Conservation (phyloP, 2,329 filamentous ascomycete species). For the Colletotrichum sp. region DNA sequence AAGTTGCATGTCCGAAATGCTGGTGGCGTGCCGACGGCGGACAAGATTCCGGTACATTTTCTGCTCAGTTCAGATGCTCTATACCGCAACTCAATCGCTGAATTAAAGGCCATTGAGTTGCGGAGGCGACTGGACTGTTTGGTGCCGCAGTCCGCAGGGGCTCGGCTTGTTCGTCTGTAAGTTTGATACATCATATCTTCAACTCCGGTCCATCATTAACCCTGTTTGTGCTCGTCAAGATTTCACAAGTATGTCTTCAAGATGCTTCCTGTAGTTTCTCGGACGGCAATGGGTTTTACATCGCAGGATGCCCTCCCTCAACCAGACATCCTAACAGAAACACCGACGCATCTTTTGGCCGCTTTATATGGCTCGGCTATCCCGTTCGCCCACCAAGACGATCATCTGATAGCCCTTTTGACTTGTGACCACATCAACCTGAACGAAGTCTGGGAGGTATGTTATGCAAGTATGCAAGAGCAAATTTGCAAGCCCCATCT, state of each 20-base stretch:
- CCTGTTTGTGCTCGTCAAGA: background rate
- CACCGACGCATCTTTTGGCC: background rate
- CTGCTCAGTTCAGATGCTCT: slow-evolving; percentile 17
- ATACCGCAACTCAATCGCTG: background rate
- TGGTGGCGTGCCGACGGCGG: slow-evolving; percentile 36
- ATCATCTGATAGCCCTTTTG: background rate
- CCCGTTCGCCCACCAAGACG: background rate
- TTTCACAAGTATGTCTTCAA: background rate
- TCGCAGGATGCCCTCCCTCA: background rate
- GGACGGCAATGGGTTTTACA: background rate
- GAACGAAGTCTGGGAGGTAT: background rate
- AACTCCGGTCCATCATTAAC: background rate
- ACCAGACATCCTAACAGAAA: background rate
- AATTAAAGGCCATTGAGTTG: background rate
- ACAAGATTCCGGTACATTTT: slow-evolving; percentile 37
- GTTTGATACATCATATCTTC: background rate
- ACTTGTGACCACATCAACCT: background rate
- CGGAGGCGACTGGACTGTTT: background rate
- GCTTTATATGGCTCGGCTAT: background rate
- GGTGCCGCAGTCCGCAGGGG: background rate
- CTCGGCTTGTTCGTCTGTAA: background rate
- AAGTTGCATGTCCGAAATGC: slow-evolving; percentile 41
- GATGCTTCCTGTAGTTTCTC: background rate
- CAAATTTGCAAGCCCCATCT: background rate
- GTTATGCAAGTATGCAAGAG: background rate